Percentiles rank a stretch among this genome's conserved stretches.
phyloP scores from a whole-genome alignment of 352 stramenopile genomes.

The Phytophthora brassicae region DNA sequence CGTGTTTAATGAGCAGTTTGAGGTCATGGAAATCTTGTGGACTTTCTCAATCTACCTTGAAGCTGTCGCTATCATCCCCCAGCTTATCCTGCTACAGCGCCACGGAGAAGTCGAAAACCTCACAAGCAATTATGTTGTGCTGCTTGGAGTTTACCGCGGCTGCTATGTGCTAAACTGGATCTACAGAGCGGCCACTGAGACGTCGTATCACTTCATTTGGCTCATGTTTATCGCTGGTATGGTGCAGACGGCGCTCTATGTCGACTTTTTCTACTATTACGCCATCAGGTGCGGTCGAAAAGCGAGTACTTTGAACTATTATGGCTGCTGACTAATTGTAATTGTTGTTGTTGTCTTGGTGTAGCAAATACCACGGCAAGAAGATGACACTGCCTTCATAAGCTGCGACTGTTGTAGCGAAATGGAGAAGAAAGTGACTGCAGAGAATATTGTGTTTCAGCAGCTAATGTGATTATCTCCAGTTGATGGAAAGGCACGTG shows the following conservation, averaged over 20 bases:
- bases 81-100: slow-evolving; percentile 98
- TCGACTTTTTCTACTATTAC: slow-evolving; percentile 99
- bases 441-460: slow-evolving; percentile 10
- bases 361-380: slow-evolving; percentile 89
- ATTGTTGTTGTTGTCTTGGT: not conserved
- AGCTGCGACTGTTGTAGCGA: slow-evolving; percentile 21
- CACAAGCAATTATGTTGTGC: slow-evolving; percentile 99
- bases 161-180: slow-evolving; percentile 99
- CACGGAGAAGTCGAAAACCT: slow-evolving; percentile 99
- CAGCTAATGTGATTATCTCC: too few species aligned
- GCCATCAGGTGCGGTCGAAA: slow-evolving; percentile 70
- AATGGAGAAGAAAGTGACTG: slow-evolving; percentile 18
- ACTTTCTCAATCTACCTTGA: slow-evolving; percentile 99
- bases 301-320: not conserved
- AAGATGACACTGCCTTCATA: slow-evolving; percentile 90
- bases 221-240: slow-evolving; percentile 98
- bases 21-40: slow-evolving; percentile 95
- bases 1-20: slow-evolving; percentile 93
- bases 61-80: slow-evolving; percentile 97
- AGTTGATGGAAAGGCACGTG: too few species aligned
- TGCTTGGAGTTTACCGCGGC: slow-evolving; percentile 97
- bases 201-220: slow-evolving; percentile 97
- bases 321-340: not conserved
- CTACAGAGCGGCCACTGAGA: slow-evolving; percentile 95
- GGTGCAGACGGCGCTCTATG: slow-evolving; percentile 98